A percentile compares a stretch with the other conserved stretches of the same genome.
Conservation (phyloP, 2,329 filamentous ascomycete species). For the Exophiala sp. region DNA sequence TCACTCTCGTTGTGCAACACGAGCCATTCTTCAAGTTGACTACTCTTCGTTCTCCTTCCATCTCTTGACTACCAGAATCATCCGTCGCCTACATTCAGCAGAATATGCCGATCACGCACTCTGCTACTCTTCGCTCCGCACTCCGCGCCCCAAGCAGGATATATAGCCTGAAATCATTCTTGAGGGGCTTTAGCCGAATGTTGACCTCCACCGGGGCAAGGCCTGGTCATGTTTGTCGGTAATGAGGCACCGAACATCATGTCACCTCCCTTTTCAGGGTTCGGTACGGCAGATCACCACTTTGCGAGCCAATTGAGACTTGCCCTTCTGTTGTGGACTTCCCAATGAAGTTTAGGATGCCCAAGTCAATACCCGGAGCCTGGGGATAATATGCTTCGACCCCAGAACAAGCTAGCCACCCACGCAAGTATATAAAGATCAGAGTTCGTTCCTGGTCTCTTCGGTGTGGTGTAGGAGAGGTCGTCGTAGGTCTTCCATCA, state of each 20-base stretch:
- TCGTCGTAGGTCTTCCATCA: not conserved
- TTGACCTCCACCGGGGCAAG: constrained; percentile 5
- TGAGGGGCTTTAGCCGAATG: constrained; percentile 16
- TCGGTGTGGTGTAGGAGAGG: not conserved
- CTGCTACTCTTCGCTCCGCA: too few species aligned
- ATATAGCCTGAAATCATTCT: constrained; percentile 17
- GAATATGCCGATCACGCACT: too few species aligned
- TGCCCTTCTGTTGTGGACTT: not conserved
- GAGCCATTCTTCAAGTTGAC: too few species aligned
- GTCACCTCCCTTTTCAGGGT: constrained; percentile 5
- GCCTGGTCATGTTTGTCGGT: constrained; percentile 10
- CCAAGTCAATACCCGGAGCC: not conserved
- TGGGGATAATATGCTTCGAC: not conserved
- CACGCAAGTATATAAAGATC: not conserved
- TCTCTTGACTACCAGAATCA: too few species aligned
- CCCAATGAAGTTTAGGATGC: not conserved
- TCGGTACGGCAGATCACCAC: not conserved
- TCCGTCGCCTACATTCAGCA: too few species aligned
- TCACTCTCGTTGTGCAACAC: too few species aligned
- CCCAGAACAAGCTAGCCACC: not conserved
- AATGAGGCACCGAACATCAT: constrained; percentile 9
- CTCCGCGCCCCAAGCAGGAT: too few species aligned
- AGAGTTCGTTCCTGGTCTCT: not conserved
- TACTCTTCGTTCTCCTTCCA: too few species aligned
- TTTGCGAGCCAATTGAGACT: constrained; percentile 2